Evolutionary conservation across 2,329 filamentous ascomycete genomes (phyloP), one percentile per base, ranked within the genome.

Genomic region (Verticillium tricorpus): DNA sequence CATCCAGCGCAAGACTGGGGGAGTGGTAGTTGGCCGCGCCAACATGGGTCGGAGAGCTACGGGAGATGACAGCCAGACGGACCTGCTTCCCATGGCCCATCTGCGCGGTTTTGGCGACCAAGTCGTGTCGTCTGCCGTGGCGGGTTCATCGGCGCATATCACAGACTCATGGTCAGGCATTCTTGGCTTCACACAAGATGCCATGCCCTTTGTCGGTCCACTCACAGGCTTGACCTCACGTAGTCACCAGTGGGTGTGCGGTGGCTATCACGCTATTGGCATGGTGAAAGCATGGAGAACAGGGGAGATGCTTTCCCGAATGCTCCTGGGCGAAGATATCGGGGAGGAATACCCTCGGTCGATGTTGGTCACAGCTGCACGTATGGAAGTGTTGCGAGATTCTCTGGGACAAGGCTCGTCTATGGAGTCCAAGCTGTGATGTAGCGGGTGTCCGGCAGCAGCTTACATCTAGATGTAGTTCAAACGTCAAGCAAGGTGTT

Each of bases 161-260:
- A 52, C 58, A 12, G 22, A 65, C 52, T 60, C 61, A 2, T 69
- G 67, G 67, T 61, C 64, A 5, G 64, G 67, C 3, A 63, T 65
- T 28, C 32, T 69, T 12, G 64, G 60, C 9, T 69, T 70, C 35
- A 66, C 65, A 0, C 60, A 67, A 19, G 65, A 68, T 22, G 60
- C 40, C n/a, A 5, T 65, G 40, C 65, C 65, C 5, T 65, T 66
- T 37, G 57, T 65, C 14, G 65, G 66, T 9, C 32, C 28, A 12
- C 35, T 68, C 3, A 56, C 59, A 12, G 9, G 22, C 12, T 62
- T 62, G 35, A 56, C 54, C 3, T 62, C 58, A 1, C 64, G 63
- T 4, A 59, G 39, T 11, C 64, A 65, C 22, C 65, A 67, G 60
- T 68, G 62, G 61, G 61, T 65, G 0, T 64, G 61, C 32, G 65